Evolutionary conservation across 2,329 filamentous ascomycete species (phyloP).

Genomic region (Knoxdaviesia capensis): DNA sequence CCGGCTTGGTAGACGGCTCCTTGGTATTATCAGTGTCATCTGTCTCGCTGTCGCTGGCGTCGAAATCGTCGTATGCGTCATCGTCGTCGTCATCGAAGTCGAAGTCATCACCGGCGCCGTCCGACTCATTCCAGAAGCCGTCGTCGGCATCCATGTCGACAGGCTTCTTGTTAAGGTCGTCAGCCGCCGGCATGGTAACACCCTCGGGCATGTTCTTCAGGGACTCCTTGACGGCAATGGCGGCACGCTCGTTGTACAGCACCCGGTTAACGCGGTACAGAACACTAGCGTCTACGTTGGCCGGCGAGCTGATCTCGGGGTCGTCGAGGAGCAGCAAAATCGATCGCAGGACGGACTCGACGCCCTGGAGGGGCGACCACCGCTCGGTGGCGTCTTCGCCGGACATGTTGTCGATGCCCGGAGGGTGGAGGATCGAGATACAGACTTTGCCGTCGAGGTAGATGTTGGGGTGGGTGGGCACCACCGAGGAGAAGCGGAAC

Average conservation of each 20-base stretch:
- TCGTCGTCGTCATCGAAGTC: constrained; percentile 40
- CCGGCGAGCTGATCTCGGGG: constrained; percentile 79
- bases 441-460: constrained; percentile 81
- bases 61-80: constrained; percentile 28
- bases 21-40: too few relatives aligned
- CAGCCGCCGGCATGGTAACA: constrained; percentile 63
- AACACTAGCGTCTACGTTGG: constrained; percentile 84
- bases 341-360: constrained; percentile 85
- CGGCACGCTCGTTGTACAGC: constrained; percentile 50
- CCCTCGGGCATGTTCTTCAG: constrained; percentile 62
- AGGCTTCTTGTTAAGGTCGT: constrained; percentile 38
- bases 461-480: constrained; percentile 84
- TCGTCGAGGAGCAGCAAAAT: constrained; percentile 84
- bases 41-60: not conserved
- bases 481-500: constrained; percentile 58
- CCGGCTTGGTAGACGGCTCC: too few relatives aligned
- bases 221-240: constrained; percentile 49
- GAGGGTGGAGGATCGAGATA: constrained; percentile 87
- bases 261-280: constrained; percentile 56
- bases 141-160: constrained; percentile 40
- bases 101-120: constrained; percentile 46
- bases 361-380: constrained; percentile 85
- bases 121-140: constrained; percentile 65
- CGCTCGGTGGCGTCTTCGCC: constrained; percentile 79
- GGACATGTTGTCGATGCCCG: constrained; percentile 82